phyloP scores from a whole-genome alignment of 768 basidiomycete genomes.

The Hypholoma fasciculare region DNA sequence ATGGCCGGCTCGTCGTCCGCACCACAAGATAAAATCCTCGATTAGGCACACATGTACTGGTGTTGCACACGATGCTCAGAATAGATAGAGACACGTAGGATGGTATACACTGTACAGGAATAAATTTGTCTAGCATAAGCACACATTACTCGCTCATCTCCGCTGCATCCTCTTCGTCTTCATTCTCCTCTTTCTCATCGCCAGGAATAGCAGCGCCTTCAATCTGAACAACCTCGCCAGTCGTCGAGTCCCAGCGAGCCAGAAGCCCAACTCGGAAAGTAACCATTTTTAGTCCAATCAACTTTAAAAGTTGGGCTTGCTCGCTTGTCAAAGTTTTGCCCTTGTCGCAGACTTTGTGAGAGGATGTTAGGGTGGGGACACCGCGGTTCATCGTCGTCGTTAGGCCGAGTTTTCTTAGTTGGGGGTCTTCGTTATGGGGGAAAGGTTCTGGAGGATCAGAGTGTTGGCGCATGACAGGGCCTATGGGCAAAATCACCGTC shows the following conservation, averaged over 20 bases:
- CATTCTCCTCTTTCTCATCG: constrained; percentile 37
- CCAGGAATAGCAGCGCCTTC: constrained; percentile 43
- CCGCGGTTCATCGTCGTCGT: constrained; percentile 83
- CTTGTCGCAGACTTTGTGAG: constrained; percentile 85
- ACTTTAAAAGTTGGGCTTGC: constrained; percentile 90
- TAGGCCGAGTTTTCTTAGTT: constrained; percentile 89
- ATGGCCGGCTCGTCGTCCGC: too few relatives aligned
- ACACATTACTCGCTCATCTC: constrained; percentile 52
- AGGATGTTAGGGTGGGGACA: constrained; percentile 75
- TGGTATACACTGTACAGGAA: constrained; percentile 22
- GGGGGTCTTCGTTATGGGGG: constrained; percentile 97
- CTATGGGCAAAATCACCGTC: constrained; percentile 75
- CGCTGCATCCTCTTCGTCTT: constrained; percentile 32
- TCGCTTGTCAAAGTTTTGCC: constrained; percentile 81
- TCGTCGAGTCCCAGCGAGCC: constrained; percentile 70
- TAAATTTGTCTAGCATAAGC: constrained; percentile 11
- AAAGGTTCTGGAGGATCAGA: constrained; percentile 86
- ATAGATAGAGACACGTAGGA: constrained; percentile 9
- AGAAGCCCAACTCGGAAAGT: constrained; percentile 73
- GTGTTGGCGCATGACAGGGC: constrained; percentile 81
- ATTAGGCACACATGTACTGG: neutral
- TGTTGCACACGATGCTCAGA: neutral
- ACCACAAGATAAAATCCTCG: too few relatives aligned
- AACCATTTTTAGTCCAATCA: constrained; percentile 89
- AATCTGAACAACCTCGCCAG: constrained; percentile 62